Base-by-base conservation (phyloP, 805 yeast genomes). In the Tetrapisispora namnaoensis region DNA sequence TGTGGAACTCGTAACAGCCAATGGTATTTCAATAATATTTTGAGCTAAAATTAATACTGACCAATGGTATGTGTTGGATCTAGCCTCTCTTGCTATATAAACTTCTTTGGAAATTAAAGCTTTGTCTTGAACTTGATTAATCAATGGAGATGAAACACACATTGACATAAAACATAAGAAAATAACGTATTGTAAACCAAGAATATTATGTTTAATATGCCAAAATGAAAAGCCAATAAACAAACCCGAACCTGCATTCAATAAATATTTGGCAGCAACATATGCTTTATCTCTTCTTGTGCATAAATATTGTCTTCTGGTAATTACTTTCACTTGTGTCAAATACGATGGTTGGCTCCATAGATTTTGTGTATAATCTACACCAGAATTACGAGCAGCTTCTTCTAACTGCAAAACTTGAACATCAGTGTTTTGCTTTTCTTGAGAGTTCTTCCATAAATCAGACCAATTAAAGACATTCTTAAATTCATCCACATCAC, bases 201-300 rank as follows among this genome's bases (percentile, higher is more conserved):
- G 71, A 39, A 78, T 58, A 27, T 76, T 65, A 44, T 70, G 67
- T 48, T 73, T 75, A 38, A 82, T 75, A 51, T 80, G 72, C 74
- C 78, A 82, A 69, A 82, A 86, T 0, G 83, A 72, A 62, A 87
- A 86, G 37, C 95, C 95, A 54, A 82, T 76, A 59, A 85, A 80
- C 14, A 86, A 58, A 44, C 88, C 80, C 42, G 81, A 73, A 22
- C 77, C 66, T 40, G 75, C 66, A 51, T 72, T 70, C 55, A 80
- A 67, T 53, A 70, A 66, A 22, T 79, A 55, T 67, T 84, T 86
- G 36, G 91, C 71, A 63, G 73, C 70, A 54, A 84, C 73, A 61
- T 84, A 83, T 27, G 69, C 60, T 6, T 82, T 83, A 53, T 81
- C 74, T 64, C 93, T 74, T 77, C 78, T 81, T 53, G 72, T 71